These are phyloP conservation scores for Geranium rotundifolium DNA, from an alignment of 345 rosid genomes.

Conservation along the genomic window DNA sequence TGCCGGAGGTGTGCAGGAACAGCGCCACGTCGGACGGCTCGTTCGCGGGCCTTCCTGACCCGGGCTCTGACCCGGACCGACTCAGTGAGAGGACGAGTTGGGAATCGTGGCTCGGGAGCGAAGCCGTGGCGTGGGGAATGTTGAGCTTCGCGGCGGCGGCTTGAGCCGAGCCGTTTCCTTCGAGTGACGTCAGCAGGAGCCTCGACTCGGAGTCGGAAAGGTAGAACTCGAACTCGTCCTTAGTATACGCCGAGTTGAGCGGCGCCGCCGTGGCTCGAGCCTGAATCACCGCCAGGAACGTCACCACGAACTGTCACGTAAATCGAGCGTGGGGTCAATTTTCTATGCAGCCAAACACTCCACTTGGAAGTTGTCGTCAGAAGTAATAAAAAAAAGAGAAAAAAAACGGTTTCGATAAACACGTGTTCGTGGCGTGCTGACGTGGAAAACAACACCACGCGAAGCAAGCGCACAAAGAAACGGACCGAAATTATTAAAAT, in stretches of 20 bases:
- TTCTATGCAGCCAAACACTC: too few species aligned
- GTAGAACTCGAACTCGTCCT: slow-evolving; percentile 67
- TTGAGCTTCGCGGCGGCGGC: slow-evolving; percentile 43
- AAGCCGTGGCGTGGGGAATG: slow-evolving; percentile 30
- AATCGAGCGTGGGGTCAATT: too few species aligned
- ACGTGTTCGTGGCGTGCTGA: too few species aligned
- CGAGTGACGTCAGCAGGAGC: slow-evolving; percentile 28
- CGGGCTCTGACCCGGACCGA: slow-evolving; percentile 7
- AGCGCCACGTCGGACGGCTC: slow-evolving; percentile 15
- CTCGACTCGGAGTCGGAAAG: slow-evolving; percentile 61
- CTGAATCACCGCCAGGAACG: slow-evolving; percentile 54
- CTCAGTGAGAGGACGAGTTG: slow-evolving; percentile 22
- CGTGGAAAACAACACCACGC: too few species aligned
- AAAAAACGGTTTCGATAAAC: too few species aligned
- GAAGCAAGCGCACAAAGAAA: too few species aligned
- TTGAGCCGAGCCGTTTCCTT: slow-evolving; percentile 32
- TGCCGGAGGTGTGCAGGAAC: slow-evolving; percentile 62
- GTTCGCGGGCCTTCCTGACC: neutral
- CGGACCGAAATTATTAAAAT: too few species aligned
- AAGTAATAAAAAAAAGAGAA: too few species aligned
- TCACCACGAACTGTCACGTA: slow-evolving; percentile 9
- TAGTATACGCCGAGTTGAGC: slow-evolving; percentile 48
- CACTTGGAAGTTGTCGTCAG: too few species aligned
- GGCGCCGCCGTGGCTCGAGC: slow-evolving; percentile 60
- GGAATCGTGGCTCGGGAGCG: slow-evolving; percentile 21